Evolutionary conservation across 805 yeast species (phyloP).

Genomic region (Saccharomycopsis fibuligera): DNA sequence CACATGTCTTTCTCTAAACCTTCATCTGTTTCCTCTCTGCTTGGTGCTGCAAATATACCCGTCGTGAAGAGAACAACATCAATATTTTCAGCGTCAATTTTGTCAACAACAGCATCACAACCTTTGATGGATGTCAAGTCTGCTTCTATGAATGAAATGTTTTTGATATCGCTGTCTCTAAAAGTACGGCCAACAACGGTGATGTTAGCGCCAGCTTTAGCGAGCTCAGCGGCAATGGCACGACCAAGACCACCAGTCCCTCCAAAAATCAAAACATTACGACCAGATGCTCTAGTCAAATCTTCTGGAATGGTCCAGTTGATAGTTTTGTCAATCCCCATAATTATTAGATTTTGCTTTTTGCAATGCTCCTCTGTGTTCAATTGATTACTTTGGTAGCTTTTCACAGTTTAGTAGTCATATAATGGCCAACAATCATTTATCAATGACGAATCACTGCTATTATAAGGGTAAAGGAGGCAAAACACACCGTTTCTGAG

Average conservation of each 20-base stretch:
- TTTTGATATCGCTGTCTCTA: conserved; percentile 26
- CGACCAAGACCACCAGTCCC: conserved; percentile 38
- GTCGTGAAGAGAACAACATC: conserved; percentile 33
- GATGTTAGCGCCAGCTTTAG: conserved; percentile 28
- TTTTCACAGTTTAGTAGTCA: too few species aligned
- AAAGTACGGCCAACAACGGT: conserved; percentile 34
- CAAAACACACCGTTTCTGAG: too few species aligned
- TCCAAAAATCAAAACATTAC: conserved; percentile 31
- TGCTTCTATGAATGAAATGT: conserved; percentile 29
- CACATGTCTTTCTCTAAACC: conserved; percentile 36
- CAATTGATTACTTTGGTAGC: too few species aligned
- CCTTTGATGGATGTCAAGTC: conserved; percentile 30
- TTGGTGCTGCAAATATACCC: conserved; percentile 33
- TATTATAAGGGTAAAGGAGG: too few species aligned
- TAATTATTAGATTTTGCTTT: too few species aligned
- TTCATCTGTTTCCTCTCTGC: conserved; percentile 31
- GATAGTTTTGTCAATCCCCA: too few species aligned
- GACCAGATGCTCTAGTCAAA: too few species aligned
- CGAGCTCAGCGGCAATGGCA: conserved; percentile 27
- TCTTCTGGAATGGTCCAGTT: too few species aligned
- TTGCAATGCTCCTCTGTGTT: too few species aligned
- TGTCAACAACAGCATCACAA: conserved; percentile 25
- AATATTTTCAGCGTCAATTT: conserved; percentile 23
- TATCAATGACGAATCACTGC: too few species aligned
- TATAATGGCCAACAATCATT: too few species aligned